A percentile compares a stretch with the other conserved stretches of the same genome.
These are phyloP conservation scores for Epichloe aotearoae DNA, from an alignment of 2,329 filamentous ascomycete genomes.

Conservation along the genomic window DNA sequence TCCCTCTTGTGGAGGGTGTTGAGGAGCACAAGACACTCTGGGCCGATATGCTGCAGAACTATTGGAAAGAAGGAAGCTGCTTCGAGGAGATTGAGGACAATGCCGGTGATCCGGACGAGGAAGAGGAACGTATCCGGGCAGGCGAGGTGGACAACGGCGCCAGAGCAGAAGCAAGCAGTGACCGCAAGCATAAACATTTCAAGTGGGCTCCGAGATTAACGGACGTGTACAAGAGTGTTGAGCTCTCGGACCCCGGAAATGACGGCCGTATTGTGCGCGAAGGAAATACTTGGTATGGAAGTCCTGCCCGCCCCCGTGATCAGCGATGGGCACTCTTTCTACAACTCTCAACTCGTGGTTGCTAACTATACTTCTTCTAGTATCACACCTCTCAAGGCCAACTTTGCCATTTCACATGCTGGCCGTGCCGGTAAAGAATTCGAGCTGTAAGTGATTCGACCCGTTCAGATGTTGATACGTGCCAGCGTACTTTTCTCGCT, in stretches of 20 bases:
- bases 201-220: constrained; percentile 84
- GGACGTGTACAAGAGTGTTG: constrained; percentile 81
- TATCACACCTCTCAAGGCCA: constrained; percentile 80
- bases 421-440: constrained; percentile 50
- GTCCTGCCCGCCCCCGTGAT: not conserved
- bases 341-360: constrained; percentile 1
- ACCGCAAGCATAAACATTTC: constrained; percentile 73
- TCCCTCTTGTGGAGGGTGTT: constrained; percentile 70
- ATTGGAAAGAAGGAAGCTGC: constrained; percentile 73
- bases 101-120: constrained; percentile 49
- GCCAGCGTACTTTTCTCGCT: constrained; percentile 1
- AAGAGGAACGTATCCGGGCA: constrained; percentile 63
- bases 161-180: constrained; percentile 11
- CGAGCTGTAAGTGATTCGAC: constrained; percentile 34
- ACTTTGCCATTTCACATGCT: constrained; percentile 60
- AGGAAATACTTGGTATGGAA: constrained; percentile 64
- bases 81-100: constrained; percentile 68
- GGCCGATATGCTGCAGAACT: constrained; percentile 80
- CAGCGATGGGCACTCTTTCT: not conserved
- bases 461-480: not conserved
- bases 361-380: constrained; percentile 28
- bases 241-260: constrained; percentile 63
- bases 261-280: constrained; percentile 90
- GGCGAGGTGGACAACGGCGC: constrained; percentile 27
- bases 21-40: constrained; percentile 62